Base-by-base conservation (phyloP, 345 rosid genomes). In the Mercurialis annua region DNA sequence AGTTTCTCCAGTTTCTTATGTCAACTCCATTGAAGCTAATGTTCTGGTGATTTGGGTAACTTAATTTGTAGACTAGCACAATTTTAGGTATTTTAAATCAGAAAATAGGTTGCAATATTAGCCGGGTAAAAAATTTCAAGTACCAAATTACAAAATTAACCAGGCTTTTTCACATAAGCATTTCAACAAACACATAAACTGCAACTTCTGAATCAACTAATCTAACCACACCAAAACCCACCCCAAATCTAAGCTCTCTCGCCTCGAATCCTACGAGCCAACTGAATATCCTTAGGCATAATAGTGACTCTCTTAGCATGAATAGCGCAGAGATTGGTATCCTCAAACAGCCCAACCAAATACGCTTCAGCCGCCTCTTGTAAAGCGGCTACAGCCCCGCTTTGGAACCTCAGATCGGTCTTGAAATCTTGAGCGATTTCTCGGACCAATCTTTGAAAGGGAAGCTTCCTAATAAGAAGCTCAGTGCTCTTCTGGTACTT, bases 331-430 rank as follows among this genome's bases (percentile, higher is more conserved):
- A 69, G 24, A 53, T 69, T 69, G 12, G 73, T 69, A 15, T 69
- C 73, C 67, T 69, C 73, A 60, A 69, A 69, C 51, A 61, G 4
- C 29, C 73, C 73, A 27, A 69, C 73, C 4, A 69, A 44, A 29
- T 70, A 70, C 2, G 73, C 73, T 50, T 70, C 67, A 27, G 72
- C 72, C n/a, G 72, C 72, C 50, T 70, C 73, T 42, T 70, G 73
- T 23, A 70, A 31, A 29, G 67, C 73, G 10, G 73, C 66, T 1
- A 70, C 73, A 10, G 73, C 66, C 12, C 67, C 62, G 44, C 73
- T 61, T n/a, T 70, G 67, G 43, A 69, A 69, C 5, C 73, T 49
- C 59, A 61, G 34, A 40, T 60, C 66, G 0, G 73, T 61, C 67
- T 60, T 69, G 34, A 69, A 69, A 40, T 69, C 73, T 48, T 69